Percentiles rank a stretch among this genome's conserved stretches.
phyloP scores from a whole-genome alignment of 352 stramenopile genomes.

The Phytophthora foliorum region DNA sequence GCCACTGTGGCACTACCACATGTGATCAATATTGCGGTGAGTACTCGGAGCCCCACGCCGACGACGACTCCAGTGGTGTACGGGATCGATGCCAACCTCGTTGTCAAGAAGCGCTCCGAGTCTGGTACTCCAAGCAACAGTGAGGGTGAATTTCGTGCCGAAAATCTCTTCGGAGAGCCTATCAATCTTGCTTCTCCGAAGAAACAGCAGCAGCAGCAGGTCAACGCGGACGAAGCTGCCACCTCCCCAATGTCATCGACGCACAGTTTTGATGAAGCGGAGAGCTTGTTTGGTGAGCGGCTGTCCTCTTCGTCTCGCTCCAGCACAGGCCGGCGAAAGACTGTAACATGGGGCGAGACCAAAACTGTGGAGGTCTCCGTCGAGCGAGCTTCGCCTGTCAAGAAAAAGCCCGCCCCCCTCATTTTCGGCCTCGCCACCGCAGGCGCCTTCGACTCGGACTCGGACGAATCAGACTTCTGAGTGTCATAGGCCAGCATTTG shows the following conservation, averaged over 20 bases:
- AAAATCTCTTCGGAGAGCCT: conserved; percentile 35
- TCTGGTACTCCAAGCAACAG: conserved; percentile 21
- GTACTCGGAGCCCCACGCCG: not conserved
- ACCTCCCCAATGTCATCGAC: conserved; percentile 23
- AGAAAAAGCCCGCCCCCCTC: conserved; percentile 44
- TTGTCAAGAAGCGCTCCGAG: conserved; percentile 7
- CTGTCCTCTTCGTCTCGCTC: conserved; percentile 25
- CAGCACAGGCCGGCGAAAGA: conserved; percentile 23
- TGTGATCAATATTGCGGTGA: conserved; percentile 17
- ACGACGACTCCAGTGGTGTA: not conserved
- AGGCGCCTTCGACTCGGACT: conserved; percentile 63
- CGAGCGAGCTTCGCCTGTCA: not conserved
- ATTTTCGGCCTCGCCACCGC: conserved; percentile 70
- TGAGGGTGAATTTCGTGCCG: conserved; percentile 19
- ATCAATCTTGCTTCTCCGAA: conserved; percentile 14
- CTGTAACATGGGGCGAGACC: conserved; percentile 40
- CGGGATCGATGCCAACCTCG: not conserved
- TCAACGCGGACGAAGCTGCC: not conserved
- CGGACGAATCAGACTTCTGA: conserved; percentile 66
- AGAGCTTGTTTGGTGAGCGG: conserved; percentile 68
- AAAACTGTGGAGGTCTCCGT: conserved; percentile 20
- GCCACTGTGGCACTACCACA: not conserved
- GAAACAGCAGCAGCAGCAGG: not conserved
- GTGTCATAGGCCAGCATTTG: too few species aligned
- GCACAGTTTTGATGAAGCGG: conserved; percentile 47